Base-by-base conservation (phyloP, 2,329 filamentous ascomycete species). In the Fusarium cyanostomum region DNA sequence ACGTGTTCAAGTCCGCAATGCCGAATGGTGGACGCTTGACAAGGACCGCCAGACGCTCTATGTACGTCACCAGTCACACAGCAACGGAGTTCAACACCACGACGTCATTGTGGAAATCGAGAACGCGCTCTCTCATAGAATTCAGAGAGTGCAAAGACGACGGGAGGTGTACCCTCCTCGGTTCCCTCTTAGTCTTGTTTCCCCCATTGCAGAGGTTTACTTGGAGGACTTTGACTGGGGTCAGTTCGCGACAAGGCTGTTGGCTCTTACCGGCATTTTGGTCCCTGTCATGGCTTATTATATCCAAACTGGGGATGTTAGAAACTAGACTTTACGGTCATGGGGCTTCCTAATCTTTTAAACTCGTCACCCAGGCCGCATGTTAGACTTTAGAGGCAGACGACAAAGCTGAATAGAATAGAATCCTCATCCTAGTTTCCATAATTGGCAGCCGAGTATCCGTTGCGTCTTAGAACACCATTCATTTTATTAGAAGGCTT, bases 21-120 rank as follows among this genome's bases (percentile, higher is more conserved):
- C 68, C 6, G 70, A 72, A 13, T 77, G 74, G 72, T 77, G 74
- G 72, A 67, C 68, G 5, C 69, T 70, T 8, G 68, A 75, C 30
- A 48, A 56, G 2, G 64, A 56, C 1, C 56, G 67, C 33, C 73
- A 77, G 62, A 77, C 75, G 3, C 48, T 77, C 2, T 70, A 70
- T 4, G 65, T 75, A 10, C 56, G 55, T 3, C 71, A 74, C 5
- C 10, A 48, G 8, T 45, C 54, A 5, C 53, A 56, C 13, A 51
- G 42, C 4, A 43, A 37, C 10, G 39, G 45, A 11, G 26, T 51
- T 0, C 44, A 51, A 3, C 63, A 69, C 15, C 67, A 71, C 15
- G 43, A 48, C 8, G 18, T 76, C 9, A 48, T 65, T 3, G 56
- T 76, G 6, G 58, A 67, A 35, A 71, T 76, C 6, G 43, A 59